Conservation (phyloP, 192 early-diverging fungal species). For the Coemansia sp. region DNA sequence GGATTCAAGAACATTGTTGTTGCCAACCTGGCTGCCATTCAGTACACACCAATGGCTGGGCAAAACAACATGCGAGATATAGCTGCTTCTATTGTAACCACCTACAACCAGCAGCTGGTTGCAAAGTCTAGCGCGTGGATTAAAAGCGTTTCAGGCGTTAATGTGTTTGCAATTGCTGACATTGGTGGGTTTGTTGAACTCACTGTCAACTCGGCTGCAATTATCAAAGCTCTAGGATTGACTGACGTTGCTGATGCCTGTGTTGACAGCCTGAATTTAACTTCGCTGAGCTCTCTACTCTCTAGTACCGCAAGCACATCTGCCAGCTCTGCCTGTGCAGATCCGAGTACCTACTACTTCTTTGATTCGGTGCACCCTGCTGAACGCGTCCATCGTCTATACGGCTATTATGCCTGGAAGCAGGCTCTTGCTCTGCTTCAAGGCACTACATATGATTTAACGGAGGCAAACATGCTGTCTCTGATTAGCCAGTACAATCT, state of each 20-base stretch:
- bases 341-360: background rate
- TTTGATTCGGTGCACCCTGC: conserved; percentile 14
- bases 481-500: conserved; percentile 29
- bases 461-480: conserved; percentile 17
- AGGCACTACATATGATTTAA: background rate
- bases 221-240: conserved; percentile 22
- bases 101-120: conserved; percentile 11
- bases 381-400: conserved; percentile 32
- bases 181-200: conserved; percentile 7
- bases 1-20: conserved; percentile 37
- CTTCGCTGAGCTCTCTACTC: background rate
- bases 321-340: background rate
- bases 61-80: background rate
- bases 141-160: conserved; percentile 3
- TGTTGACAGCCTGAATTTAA: background rate
- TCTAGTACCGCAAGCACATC: conserved; percentile 1
- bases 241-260: conserved; percentile 19
- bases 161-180: conserved; percentile 1
- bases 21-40: conserved; percentile 30
- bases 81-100: conserved; percentile 1
- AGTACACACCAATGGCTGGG: conserved; percentile 25
- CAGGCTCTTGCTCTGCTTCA: background rate
- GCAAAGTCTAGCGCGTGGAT: conserved; percentile 21
- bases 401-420: conserved; percentile 21
- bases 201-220: conserved; percentile 4